Base-by-base conservation (phyloP, 2,329 filamentous ascomycete genomes). In the Mycogone perniciosa region DNA sequence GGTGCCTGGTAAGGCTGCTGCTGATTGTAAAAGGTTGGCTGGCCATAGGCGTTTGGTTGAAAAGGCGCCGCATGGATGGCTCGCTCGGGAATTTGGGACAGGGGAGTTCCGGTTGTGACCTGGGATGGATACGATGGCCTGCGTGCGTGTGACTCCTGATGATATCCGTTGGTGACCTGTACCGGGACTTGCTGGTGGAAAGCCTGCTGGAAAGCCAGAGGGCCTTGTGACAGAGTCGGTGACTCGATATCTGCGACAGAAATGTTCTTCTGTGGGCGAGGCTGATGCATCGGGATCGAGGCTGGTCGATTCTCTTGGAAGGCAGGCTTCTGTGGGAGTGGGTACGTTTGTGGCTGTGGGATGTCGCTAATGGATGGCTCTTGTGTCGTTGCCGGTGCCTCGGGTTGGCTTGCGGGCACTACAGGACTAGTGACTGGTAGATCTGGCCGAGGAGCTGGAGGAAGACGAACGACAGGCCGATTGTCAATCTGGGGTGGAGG, bases 101-200 rank as follows among this genome's bases (percentile, higher is more conserved):
- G 74, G 0, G 91, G 90, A 1, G 91, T 95, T 20, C 86, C 86
- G 4, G 80, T 83, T 2, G 86, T 85, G 49, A 81, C 75, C 58
- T 89, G 86, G 50, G 81, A 83, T 31, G 83, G 79, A 62, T 87
- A 87, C 1, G 86, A 88, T 2, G 79, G 73, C 58, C 88, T 81
- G 29, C 85, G 82, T 20, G 75, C 72, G 62, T 91, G 87, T 27
- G 78, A 68, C 52, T 87, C 72, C 38, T 83, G 76, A 20, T 20
- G 20, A 44, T 80, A 77, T 27, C 73, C 71, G 53, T 80, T 81
- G 37, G 72, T 67, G 39, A 89, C 79, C 58, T 91, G 86, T 4
- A 85, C 70, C 2, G 91, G 92, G n/a, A 96, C 84, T 68, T 96
- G 91, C 61, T 96, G 91, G 59, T 96, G 90, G 75, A 97, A 96